A percentile compares a stretch with the other conserved stretches of the same genome.
These are phyloP conservation scores for Nematocida displodere DNA, from an alignment of 371 early-diverging fungal genomes.

Conservation along the genomic window DNA sequence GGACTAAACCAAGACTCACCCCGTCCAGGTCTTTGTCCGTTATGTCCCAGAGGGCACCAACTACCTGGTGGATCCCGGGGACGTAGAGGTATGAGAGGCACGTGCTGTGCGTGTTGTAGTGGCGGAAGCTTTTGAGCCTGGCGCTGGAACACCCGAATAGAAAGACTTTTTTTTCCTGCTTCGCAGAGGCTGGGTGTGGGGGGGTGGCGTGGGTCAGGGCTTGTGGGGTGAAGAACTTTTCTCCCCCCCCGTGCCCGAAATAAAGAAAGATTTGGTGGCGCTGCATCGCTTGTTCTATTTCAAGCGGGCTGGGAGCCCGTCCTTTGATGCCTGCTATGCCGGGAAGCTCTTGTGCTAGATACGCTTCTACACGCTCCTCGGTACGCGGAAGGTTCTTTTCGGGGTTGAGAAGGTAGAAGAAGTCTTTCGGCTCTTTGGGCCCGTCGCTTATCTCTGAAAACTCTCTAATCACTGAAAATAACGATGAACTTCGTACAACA, in stretches of 20 bases:
- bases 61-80: constrained; percentile 64
- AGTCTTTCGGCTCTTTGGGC: neutral
- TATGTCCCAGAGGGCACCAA: constrained; percentile 95
- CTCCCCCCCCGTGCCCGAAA: constrained; percentile 93
- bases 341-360: neutral
- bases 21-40: constrained; percentile 92
- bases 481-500: constrained; percentile 18
- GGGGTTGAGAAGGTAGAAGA: constrained; percentile 61
- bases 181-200: neutral
- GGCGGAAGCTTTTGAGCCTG: constrained; percentile 21
- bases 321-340: constrained; percentile 5
- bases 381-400: constrained; percentile 58
- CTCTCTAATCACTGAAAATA: neutral
- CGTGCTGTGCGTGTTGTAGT: constrained; percentile 36
- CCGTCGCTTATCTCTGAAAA: neutral
- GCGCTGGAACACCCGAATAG: constrained; percentile 64
- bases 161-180: constrained; percentile 43
- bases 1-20: constrained; percentile 68
- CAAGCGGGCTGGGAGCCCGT: constrained; percentile 11
- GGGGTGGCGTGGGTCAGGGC: neutral
- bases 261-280: constrained; percentile 66
- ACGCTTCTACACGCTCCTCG: constrained; percentile 19
- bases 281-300: constrained; percentile 16
- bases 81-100: constrained; percentile 26
- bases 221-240: constrained; percentile 69